Percentiles rank a stretch among this genome's conserved stretches.
These are phyloP conservation scores for Termitomyces sp. DNA, from an alignment of 768 basidiomycete species.

Conservation along the genomic window DNA sequence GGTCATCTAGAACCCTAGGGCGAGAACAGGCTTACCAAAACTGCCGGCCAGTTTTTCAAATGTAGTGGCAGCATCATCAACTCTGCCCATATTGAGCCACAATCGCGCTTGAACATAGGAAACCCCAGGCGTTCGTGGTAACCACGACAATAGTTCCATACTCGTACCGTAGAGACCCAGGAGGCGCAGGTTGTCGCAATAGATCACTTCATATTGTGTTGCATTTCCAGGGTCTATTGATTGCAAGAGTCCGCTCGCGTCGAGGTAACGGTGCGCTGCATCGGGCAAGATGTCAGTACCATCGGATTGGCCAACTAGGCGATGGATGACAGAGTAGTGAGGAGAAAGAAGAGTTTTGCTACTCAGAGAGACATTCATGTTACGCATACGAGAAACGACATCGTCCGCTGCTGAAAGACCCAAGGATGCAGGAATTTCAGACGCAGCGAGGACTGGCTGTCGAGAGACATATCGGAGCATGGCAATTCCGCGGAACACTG, in stretches of 20 bases:
- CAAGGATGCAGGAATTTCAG: slow-evolving; percentile 13
- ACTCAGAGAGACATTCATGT: slow-evolving; percentile 64
- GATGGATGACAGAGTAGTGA: slow-evolving; percentile 59
- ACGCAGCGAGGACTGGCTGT: slow-evolving; percentile 45
- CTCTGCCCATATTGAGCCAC: slow-evolving; percentile 57
- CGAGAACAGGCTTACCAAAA: slow-evolving; percentile 52
- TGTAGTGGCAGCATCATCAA: slow-evolving; percentile 67
- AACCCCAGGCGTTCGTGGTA: slow-evolving; percentile 73
- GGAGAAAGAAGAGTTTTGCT: slow-evolving; percentile 40
- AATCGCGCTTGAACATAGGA: slow-evolving; percentile 69
- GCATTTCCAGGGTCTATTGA: slow-evolving; percentile 65
- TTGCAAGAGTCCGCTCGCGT: slow-evolving; percentile 59
- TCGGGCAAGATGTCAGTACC: slow-evolving; percentile 45
- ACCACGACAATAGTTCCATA: slow-evolving; percentile 64
- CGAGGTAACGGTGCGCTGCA: slow-evolving; percentile 68
- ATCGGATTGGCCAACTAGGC: slow-evolving; percentile 50
- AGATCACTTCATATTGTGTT: slow-evolving; percentile 61
- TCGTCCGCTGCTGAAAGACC: slow-evolving; percentile 39
- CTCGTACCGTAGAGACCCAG: slow-evolving; percentile 60
- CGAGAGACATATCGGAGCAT: slow-evolving; percentile 59
- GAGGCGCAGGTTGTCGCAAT: slow-evolving; percentile 64
- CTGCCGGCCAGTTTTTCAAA: slow-evolving; percentile 71
- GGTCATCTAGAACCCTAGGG: no score
- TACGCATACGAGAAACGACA: slow-evolving; percentile 61
- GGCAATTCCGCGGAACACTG: slow-evolving; percentile 72